phyloP scores from a whole-genome alignment of 805 yeast genomes.

The Suhomyces vadensis region DNA sequence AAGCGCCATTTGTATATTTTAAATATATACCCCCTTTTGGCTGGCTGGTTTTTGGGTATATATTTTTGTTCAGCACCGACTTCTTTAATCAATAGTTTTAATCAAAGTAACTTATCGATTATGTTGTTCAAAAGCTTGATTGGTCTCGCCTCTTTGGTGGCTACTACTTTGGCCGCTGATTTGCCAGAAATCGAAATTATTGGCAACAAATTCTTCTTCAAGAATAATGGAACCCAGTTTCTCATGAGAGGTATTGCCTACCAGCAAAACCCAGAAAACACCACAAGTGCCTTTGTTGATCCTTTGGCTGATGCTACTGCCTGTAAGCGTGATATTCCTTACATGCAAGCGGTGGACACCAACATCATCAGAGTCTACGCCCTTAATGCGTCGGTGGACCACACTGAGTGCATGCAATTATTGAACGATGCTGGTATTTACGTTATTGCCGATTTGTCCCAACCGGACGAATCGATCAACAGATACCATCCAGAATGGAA shows the following conservation, averaged over 20 bases:
- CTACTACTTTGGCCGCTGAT: conserved; percentile 19
- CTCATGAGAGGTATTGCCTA: conserved; percentile 78
- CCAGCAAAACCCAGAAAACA: conserved; percentile 63
- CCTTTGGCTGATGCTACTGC: conserved; percentile 64
- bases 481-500: conserved; percentile 66
- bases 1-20: background rate
- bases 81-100: conserved; percentile 7
- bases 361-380: conserved; percentile 80
- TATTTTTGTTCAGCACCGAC: too few relatives aligned
- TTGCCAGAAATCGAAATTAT: conserved; percentile 65
- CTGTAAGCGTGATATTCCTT: conserved; percentile 76
- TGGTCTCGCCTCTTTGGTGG: conserved; percentile 23
- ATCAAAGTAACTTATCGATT: too few relatives aligned
- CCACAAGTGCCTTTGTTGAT: conserved; percentile 57
- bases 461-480: conserved; percentile 63
- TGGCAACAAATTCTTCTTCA: conserved; percentile 76
- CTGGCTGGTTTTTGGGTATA: too few relatives aligned
- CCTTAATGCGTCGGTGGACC: conserved; percentile 62
- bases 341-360: conserved; percentile 59
- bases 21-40: conserved; percentile 2
- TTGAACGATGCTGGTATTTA: conserved; percentile 85
- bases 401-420: conserved; percentile 64
- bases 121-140: conserved; percentile 39
- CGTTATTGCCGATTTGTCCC: conserved; percentile 83
- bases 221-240: conserved; percentile 78